Evolutionary conservation across 176 grass and related monocot genomes (phyloP).

Genomic region (bread wheat (Triticum aestivum)): DNA sequence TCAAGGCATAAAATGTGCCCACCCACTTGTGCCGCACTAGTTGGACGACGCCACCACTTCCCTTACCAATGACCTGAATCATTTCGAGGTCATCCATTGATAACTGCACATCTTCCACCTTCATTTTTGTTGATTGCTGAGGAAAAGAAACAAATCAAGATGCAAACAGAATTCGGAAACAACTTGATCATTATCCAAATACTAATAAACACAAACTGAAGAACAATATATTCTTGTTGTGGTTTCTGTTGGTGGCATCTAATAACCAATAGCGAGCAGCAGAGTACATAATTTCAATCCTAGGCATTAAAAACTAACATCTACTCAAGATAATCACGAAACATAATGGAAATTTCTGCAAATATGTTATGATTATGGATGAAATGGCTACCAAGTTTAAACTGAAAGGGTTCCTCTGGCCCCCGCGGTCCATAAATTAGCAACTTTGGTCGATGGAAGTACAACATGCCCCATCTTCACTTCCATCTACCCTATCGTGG

Average conservation of each 20-base stretch:
- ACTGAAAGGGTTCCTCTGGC: background rate
- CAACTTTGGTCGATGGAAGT: background rate
- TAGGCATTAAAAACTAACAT: background rate
- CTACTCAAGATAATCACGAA: background rate
- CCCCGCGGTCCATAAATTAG: background rate
- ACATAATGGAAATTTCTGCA: background rate
- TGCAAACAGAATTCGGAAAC: background rate
- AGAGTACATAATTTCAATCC: background rate
- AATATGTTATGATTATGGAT: background rate
- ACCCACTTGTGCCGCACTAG: slow-evolving; percentile 92
- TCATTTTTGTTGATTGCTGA: slow-evolving; percentile 52
- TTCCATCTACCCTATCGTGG: background rate
- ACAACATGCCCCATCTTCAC: too few relatives aligned
- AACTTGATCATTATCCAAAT: slow-evolving; percentile 12
- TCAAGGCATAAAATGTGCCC: slow-evolving; percentile 81
- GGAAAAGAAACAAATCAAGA: background rate
- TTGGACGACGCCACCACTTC: slow-evolving; percentile 89
- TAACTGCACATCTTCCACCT: slow-evolving; percentile 75
- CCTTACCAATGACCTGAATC: slow-evolving; percentile 96
- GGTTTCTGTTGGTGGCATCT: background rate
- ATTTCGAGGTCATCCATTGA: slow-evolving; percentile 85
- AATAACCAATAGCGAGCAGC: background rate
- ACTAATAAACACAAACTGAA: background rate
- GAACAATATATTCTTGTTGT: background rate
- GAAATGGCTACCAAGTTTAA: background rate